Evolutionary conservation across 352 stramenopile species (phyloP), one percentile per base, ranked within the genome.

Genomic region (Salisapilia sapeloensis): DNA sequence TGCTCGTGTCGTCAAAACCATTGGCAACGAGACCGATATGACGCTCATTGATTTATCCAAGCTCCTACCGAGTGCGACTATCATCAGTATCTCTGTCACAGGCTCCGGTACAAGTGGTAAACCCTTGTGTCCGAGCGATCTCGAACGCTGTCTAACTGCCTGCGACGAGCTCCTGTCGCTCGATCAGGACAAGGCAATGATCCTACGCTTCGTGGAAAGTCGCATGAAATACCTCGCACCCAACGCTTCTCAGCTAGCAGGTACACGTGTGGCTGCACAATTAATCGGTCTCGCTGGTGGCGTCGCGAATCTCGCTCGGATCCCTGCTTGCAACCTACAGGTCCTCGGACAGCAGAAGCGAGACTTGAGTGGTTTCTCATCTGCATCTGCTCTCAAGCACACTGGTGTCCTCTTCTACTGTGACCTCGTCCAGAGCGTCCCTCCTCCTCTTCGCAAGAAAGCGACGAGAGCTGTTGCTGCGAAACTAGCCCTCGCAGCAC

Each of bases 311-410:
- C 59, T 99, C 10, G 67, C 81, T 13, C 79, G 81, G 14, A 98
- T 99, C 39, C 95, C 95, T 25, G 77, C 90, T 24, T 99, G 93
- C 48, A 99, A 99, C 44, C 52, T 99, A 10, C 92, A 98, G 60
- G 77, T 95, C 15, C 54, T 99, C 25, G 94, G 94, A 8, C 92
- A 97, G 53, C 72, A 95, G 38, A 94, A 93, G 51, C 77, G 87
- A 24, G 89, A 85, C 6, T 50, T 96, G 9, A 91, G 69, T 33
- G 74, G 91, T 0, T 96, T 93, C 35, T 85, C 72, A 18, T 85
- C 76, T 9, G 41, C 71, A 36, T 66, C 76, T 6, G 72, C 75
- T 18, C 49, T 92, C 20, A 80, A 78, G 33, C 90, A 99, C 57
- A 92, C 77, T 4, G 94, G 95, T 13, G 63, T 98, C 18, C 53